Conservation (phyloP, 106 monocot genomes). For the Acorus gramineus region DNA sequence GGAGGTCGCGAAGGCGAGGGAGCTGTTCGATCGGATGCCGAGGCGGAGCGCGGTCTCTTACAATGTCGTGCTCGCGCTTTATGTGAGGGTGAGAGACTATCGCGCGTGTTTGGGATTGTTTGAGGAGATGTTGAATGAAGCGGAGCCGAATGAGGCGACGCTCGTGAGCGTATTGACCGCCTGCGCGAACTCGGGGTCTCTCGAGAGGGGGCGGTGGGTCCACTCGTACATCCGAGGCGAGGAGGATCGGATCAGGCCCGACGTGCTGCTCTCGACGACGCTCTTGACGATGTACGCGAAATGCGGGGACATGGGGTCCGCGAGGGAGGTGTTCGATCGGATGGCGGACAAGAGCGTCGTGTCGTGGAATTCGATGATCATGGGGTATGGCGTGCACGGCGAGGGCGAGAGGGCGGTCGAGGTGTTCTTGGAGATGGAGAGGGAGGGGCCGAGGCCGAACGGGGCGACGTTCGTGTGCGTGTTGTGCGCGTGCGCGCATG, state of each 20-base stretch:
- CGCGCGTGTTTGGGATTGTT: slow-evolving; percentile 52
- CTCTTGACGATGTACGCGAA: slow-evolving; percentile 76
- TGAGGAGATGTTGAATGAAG: slow-evolving; percentile 31
- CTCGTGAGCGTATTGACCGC: slow-evolving; percentile 65
- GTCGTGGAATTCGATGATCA: slow-evolving; percentile 66
- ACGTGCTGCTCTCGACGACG: slow-evolving; percentile 52
- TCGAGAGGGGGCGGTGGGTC: slow-evolving; percentile 47
- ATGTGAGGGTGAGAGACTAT: slow-evolving; percentile 34
- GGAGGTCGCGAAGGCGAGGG: slow-evolving; percentile 19
- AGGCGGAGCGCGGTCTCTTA: slow-evolving; percentile 41
- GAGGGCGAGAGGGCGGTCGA: slow-evolving; percentile 34
- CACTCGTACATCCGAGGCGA: slow-evolving; percentile 35
- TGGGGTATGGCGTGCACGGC: slow-evolving; percentile 55
- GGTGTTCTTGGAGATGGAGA: slow-evolving; percentile 61
- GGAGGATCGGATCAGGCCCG: slow-evolving; percentile 1
- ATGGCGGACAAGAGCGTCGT: slow-evolving; percentile 41
- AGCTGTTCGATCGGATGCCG: slow-evolving; percentile 49
- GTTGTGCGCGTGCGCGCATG: slow-evolving; percentile 51
- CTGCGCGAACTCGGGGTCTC: slow-evolving; percentile 34
- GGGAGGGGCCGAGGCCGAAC: slow-evolving; percentile 28
- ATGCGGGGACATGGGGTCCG: slow-evolving; percentile 45
- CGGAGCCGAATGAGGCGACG: slow-evolving; percentile 41
- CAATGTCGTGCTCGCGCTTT: slow-evolving; percentile 61
- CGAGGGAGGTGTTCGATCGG: slow-evolving; percentile 39
- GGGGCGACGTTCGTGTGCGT: slow-evolving; percentile 54